Conservation (phyloP, 1,139 yeast genomes). For the Yamadazyma triangularis region DNA sequence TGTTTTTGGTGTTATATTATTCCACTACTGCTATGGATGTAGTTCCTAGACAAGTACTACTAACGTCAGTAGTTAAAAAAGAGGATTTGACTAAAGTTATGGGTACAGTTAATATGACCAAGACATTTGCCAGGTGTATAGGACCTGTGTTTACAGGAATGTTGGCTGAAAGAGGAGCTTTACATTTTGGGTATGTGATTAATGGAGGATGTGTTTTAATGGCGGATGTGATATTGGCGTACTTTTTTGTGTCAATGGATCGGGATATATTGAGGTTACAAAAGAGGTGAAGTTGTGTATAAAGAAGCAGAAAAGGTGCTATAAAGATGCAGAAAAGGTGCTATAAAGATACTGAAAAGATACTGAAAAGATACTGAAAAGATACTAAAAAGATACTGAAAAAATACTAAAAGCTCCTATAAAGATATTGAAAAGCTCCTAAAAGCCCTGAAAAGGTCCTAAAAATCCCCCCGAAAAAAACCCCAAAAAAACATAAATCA, state of each 20-base stretch:
- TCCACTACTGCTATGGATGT: slow-evolving; percentile 80
- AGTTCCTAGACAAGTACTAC: slow-evolving; percentile 78
- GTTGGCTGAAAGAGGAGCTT: slow-evolving; percentile 49
- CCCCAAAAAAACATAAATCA: too few species aligned
- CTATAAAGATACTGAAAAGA: too few species aligned
- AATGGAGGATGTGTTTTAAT: slow-evolving; percentile 52
- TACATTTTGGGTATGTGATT: slow-evolving; percentile 58
- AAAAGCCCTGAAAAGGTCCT: too few species aligned
- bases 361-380: too few species aligned
- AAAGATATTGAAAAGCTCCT: too few species aligned
- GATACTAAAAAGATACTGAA: too few species aligned
- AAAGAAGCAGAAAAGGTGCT: too few species aligned
- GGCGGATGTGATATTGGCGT: slow-evolving; percentile 42
- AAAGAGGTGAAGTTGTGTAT: too few species aligned
- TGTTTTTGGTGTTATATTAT: slow-evolving; percentile 51
- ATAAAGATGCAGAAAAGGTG: too few species aligned
- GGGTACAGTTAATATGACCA: slow-evolving; percentile 83
- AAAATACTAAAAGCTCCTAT: too few species aligned
- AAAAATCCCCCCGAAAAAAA: too few species aligned
- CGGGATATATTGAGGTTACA: slow-evolving; percentile 20
- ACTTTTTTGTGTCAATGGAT: slow-evolving; percentile 39
- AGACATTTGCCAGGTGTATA: slow-evolving; percentile 75
- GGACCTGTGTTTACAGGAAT: slow-evolving; percentile 81
- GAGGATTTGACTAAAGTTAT: slow-evolving; percentile 69
- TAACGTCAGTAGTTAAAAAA: slow-evolving; percentile 62